Base-by-base conservation (phyloP, 306 rosid genomes). In the Pachyrhizus erosus region DNA sequence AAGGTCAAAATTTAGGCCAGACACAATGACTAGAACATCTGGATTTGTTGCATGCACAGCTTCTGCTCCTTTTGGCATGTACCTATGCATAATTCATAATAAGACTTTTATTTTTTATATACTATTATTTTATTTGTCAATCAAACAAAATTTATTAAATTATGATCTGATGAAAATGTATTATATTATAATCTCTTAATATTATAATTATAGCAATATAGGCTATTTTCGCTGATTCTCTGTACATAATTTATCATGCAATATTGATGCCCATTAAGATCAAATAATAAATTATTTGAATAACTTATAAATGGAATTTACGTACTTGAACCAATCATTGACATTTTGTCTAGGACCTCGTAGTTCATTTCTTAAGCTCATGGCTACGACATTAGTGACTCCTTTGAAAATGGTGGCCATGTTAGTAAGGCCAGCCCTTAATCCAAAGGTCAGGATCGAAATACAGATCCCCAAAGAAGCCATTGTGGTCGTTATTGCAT, bases 311-410 rank as follows among this genome's bases (percentile, higher is more conserved):
- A n/a, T n/a, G n/a, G n/a, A n/a, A n/a, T n/a, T n/a, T n/a, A n/a
- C n/a, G n/a, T 24, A 58, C 66, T 82, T 91, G 87, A 81, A 91
- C 97, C 98, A 93, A 80, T 89, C 93, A 5, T 76, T 40, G 33
- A 79, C 82, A 48, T 89, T 93, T 73, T 93, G 98, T 75, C 43
- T 93, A 21, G 88, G 92, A 54, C 97, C 98, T 61, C 94, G 88
- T 18, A 91, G 90, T 79, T 93, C 97, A 26, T 91, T 93, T 86
- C 98, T 91, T 71, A 93, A 79, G 87, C 98, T 93, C 93, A 93
- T 90, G n/a, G 84, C 98, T 1, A 93, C 87, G 43, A 93, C 97
- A 81, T 88, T 84, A 17, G 84, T 6, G 26, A 87, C 85, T 10
- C 93, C 94, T 0, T 77, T 91, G 81, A 93, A 93, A 80, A 87